phyloP scores from a whole-genome alignment of 768 basidiomycete genomes.

The Lenzites betulinus region DNA sequence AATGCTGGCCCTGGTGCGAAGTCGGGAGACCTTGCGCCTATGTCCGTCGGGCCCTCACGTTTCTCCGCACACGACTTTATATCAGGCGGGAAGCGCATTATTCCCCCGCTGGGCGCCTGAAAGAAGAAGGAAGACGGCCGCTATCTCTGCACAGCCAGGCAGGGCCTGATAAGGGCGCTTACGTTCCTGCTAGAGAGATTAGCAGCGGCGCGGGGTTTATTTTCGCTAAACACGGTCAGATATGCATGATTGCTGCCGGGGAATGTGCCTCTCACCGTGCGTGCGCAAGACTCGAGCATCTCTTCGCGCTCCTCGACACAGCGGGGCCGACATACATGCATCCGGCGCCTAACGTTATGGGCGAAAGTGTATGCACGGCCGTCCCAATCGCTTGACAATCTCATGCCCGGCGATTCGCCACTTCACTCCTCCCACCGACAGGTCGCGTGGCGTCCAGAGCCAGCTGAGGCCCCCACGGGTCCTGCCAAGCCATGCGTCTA shows the following conservation, averaged over 20 bases:
- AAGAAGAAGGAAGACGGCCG: not conserved
- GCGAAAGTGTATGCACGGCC: not conserved
- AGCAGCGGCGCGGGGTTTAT: conserved; percentile 6
- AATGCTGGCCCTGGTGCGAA: not conserved
- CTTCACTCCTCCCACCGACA: not conserved
- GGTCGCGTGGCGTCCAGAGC: not conserved
- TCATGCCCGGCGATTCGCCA: not conserved
- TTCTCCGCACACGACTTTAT: conserved; percentile 3
- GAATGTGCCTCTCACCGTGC: not conserved
- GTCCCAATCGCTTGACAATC: not conserved
- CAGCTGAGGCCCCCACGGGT: not conserved
- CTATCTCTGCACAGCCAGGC: conserved; percentile 14
- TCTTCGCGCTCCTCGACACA: too few relatives aligned
- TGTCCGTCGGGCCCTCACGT: conserved; percentile 5
- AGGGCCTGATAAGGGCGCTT: conserved; percentile 8
- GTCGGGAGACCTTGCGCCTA: conserved; percentile 9
- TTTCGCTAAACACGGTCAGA: conserved; percentile 4
- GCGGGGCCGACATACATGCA: not conserved
- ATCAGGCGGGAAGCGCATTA: conserved; percentile 2
- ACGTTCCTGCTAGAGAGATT: conserved; percentile 14
- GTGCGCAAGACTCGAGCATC: too few relatives aligned
- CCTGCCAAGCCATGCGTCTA: not conserved
- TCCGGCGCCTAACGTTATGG: not conserved
- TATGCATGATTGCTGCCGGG: not conserved
- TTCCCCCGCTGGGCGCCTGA: not conserved